Base-by-base conservation (phyloP, 139 green algal genomes). In the Chlorella sorokiniana region DNA sequence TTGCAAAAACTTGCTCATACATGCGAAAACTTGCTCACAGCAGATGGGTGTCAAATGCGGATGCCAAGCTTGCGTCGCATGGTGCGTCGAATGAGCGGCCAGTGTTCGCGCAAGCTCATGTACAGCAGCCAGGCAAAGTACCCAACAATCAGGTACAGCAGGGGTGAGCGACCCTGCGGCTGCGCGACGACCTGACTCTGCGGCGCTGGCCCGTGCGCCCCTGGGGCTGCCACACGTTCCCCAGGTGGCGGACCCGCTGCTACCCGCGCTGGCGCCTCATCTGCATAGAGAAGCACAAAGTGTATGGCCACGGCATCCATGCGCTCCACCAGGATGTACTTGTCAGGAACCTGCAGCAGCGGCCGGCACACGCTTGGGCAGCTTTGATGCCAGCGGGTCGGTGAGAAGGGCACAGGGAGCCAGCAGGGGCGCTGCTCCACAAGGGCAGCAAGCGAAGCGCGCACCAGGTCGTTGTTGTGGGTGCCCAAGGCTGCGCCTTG, bases 311-410 rank as follows among this genome's bases (percentile, higher is more conserved):
- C 77, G 1, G 64, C 77, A 48, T 82, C 77, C 33, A 44, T 42
- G 1, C 64, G 18, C 27, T 82, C 64, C 14, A 75, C 65, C 0
- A 82, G 14, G 3, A 82, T 64, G 64, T 82, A 82, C 18, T 42
- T 59, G 44, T 82, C 77, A 25, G 77, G 77, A 29, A 72, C 44
- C 77, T 82, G 64, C n/a, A n/a, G n/a, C n/a, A n/a, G n/a, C n/a
- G n/a, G n/a, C n/a, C n/a, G n/a, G n/a, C n/a, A n/a, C n/a, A n/a
- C n/a, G n/a, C n/a, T n/a, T n/a, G n/a, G n/a, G n/a, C n/a, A n/a
- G n/a, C n/a, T n/a, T n/a, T n/a, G n/a, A n/a, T n/a, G n/a, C n/a
- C n/a, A n/a, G n/a, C n/a, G n/a, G n/a, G n/a, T n/a, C 70, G 44
- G 1, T 42, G 70, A 7, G 20, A 61, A 6, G 42, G 25, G n/a